These are phyloP conservation scores for Pyropia haitanensis DNA, from an alignment of 23 red algal species.

Conservation along the genomic window DNA sequence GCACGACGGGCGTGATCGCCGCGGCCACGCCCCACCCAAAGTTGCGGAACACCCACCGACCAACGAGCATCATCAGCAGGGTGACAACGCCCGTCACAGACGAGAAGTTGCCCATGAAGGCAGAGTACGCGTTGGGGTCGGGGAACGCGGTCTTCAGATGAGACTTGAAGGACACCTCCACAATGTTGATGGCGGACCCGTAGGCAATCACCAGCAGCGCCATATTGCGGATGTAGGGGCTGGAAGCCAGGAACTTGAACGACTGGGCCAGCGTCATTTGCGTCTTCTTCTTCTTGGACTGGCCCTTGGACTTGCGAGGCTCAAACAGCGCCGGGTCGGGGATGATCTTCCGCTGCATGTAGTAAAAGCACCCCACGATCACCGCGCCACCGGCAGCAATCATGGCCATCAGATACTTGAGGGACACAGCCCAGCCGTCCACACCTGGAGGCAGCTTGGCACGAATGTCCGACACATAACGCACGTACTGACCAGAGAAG, in stretches of 20 bases:
- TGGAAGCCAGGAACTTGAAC: slow-evolving; percentile 77
- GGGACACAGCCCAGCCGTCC: slow-evolving; percentile 91
- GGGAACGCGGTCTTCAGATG: slow-evolving; percentile 76
- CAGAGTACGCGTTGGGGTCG: slow-evolving; percentile 92
- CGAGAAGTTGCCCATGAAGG: slow-evolving; percentile 99
- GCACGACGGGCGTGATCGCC: slow-evolving; percentile 74
- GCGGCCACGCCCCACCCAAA: slow-evolving; percentile 94
- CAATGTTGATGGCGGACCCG: slow-evolving; percentile 99
- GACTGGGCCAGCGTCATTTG: slow-evolving; percentile 79
- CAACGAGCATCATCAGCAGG: slow-evolving; percentile 90
- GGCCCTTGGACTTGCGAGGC: slow-evolving; percentile 47
- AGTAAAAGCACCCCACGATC: slow-evolving; percentile 68
- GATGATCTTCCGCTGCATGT: slow-evolving; percentile 90
- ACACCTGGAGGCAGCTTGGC: slow-evolving; percentile 85
- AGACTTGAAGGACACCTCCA: slow-evolving; percentile 96
- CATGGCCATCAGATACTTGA: slow-evolving; percentile 85
- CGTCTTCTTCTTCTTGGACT: slow-evolving; percentile 81
- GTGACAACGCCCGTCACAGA: slow-evolving; percentile 79
- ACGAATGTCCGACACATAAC: slow-evolving; percentile 89
- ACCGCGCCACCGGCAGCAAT: slow-evolving; percentile 67
- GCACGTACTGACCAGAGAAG: slow-evolving; percentile 97
- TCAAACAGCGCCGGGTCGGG: slow-evolving; percentile 74
- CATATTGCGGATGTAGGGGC: slow-evolving; percentile 89
- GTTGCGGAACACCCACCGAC: slow-evolving; percentile 89
- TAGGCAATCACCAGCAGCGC: slow-evolving; percentile 95